Evolutionary conservation across 768 basidiomycete species (phyloP).

Genomic region (Nidula microcarpa): DNA sequence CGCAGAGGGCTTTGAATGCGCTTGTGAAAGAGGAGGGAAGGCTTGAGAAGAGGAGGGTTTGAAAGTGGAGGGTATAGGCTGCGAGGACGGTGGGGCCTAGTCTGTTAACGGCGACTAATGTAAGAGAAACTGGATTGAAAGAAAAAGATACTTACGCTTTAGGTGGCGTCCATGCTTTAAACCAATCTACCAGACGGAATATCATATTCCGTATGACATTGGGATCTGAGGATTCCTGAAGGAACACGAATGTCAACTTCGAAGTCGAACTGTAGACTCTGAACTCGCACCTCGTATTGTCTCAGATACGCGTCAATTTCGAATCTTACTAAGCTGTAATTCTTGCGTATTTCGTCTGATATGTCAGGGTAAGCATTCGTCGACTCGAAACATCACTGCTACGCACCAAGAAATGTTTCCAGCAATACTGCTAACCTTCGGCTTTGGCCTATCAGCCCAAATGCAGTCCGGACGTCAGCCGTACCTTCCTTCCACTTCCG

Average conservation of each 20-base stretch:
- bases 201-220: conserved; percentile 52
- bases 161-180: conserved; percentile 68
- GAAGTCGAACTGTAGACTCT: neutral
- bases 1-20: conserved; percentile 67
- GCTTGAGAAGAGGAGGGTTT: conserved; percentile 69
- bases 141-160: conserved; percentile 44
- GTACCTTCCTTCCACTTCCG: conserved; percentile 13
- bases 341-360: conserved; percentile 55
- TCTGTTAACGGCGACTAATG: conserved; percentile 27
- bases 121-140: neutral
- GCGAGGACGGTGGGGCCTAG: conserved; percentile 57
- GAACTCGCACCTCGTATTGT: conserved; percentile 52
- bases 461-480: conserved; percentile 48
- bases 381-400: neutral
- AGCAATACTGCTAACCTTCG: conserved; percentile 61
- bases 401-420: conserved; percentile 70
- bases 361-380: conserved; percentile 15
- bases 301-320: conserved; percentile 59
- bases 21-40: conserved; percentile 66
- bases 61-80: conserved; percentile 66
- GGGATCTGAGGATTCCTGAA: conserved; percentile 43
- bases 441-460: conserved; percentile 54
- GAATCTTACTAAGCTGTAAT: conserved; percentile 53
- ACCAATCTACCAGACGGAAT: conserved; percentile 66
- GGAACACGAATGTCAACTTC: neutral